Percentiles rank a stretch among this genome's conserved stretches.
These are phyloP conservation scores for Pisolithus thermaeus DNA, from an alignment of 1,284 basidiomycete genomes.

Conservation along the genomic window DNA sequence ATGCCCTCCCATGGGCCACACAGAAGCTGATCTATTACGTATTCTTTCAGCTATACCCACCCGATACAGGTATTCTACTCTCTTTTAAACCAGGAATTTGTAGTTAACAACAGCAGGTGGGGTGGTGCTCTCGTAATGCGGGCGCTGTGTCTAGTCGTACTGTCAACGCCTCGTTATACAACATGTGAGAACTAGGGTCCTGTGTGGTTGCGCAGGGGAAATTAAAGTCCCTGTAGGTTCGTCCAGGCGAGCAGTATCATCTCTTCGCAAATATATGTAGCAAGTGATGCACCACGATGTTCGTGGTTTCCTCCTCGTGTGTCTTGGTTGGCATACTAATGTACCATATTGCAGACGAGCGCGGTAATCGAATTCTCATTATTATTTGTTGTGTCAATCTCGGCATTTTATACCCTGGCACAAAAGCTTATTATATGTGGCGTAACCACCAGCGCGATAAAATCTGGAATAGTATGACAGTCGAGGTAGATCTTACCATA, in stretches of 20 bases:
- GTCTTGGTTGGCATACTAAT: no score
- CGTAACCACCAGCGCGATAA: conserved; percentile 42
- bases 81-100: background rate
- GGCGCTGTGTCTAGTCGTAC: conserved; percentile 51
- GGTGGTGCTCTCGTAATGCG: conserved; percentile 51
- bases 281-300: conserved; percentile 5
- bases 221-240: conserved; percentile 25
- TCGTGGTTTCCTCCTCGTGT: no score
- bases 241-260: conserved; percentile 42
- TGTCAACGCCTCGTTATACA: conserved; percentile 50
- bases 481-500: no score
- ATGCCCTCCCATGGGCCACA: background rate
- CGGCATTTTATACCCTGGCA: conserved; percentile 42
- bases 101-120: conserved; percentile 32
- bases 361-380: no score
- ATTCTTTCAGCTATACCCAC: conserved; percentile 21
- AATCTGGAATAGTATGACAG: conserved; percentile 48
- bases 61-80: conserved; percentile 29
- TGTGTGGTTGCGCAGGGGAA: background rate
- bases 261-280: conserved; percentile 43
- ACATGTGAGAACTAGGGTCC: conserved; percentile 34
- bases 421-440: conserved; percentile 48
- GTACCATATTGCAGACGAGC: no score
- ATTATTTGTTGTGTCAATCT: conserved; percentile 21
- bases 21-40: background rate